Percentiles rank a stretch among this genome's conserved stretches.
Conservation (phyloP, 495 filamentous ascomycete genomes). For the Xanthoparmelia taractica region DNA sequence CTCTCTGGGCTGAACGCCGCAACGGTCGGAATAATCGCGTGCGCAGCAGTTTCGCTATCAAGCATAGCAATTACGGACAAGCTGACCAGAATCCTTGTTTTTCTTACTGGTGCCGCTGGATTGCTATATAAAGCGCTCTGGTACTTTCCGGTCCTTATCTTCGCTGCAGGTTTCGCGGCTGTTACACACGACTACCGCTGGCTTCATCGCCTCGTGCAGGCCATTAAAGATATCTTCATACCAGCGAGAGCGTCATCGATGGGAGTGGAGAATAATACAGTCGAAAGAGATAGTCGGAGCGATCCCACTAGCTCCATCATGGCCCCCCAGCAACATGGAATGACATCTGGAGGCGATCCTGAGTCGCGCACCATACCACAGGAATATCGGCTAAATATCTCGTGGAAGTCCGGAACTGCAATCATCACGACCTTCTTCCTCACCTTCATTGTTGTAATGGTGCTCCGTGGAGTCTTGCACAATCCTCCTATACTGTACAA, state of each 20-base stretch:
- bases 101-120: conserved; percentile 52
- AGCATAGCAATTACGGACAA: conserved; percentile 59
- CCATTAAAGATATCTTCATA: not conserved
- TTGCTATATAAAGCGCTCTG: conserved; percentile 61
- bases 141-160: conserved; percentile 64
- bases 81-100: conserved; percentile 52
- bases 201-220: conserved; percentile 18
- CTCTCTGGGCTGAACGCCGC: conserved; percentile 62
- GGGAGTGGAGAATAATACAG: conserved; percentile 8
- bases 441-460: conserved; percentile 49
- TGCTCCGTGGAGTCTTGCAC: conserved; percentile 43
- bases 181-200: conserved; percentile 51
- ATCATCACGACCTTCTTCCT: conserved; percentile 48
- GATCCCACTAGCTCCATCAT: conserved; percentile 11
- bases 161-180: conserved; percentile 38
- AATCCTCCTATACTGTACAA: conserved; percentile 39
- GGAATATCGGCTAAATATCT: conserved; percentile 10
- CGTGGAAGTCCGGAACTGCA: conserved; percentile 32
- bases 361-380: conserved; percentile 3
- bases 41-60: conserved; percentile 59
- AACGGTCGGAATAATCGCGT: conserved; percentile 59
- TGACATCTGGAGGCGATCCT: not conserved
- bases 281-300: conserved; percentile 6
- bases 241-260: conserved; percentile 9
- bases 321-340: conserved; percentile 2